phyloP scores from a whole-genome alignment of 1,284 basidiomycete genomes.

The Chalciporus sp. region DNA sequence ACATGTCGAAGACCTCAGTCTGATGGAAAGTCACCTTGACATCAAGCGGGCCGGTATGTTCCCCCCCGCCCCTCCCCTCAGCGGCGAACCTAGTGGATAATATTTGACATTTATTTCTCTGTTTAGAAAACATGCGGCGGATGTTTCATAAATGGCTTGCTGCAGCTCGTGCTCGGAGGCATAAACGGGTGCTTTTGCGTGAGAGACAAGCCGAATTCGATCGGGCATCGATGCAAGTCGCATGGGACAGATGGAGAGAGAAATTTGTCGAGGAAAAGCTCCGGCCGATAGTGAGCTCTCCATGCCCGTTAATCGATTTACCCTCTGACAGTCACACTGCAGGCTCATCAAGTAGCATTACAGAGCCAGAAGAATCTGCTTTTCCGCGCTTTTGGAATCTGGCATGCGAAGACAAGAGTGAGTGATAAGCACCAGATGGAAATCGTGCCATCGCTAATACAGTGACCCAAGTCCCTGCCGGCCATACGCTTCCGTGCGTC shows the following conservation, averaged over 20 bases:
- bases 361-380: constrained; percentile 61
- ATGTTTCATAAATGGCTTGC: constrained; percentile 73
- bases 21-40: constrained; percentile 80
- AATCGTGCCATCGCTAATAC: constrained; percentile 17
- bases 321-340: constrained; percentile 8
- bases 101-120: constrained; percentile 1
- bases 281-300: constrained; percentile 57
- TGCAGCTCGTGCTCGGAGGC: constrained; percentile 55
- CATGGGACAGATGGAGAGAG: constrained; percentile 80
- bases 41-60: constrained; percentile 71
- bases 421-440: constrained; percentile 17
- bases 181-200: constrained; percentile 57
- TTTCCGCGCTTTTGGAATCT: constrained; percentile 67
- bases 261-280: constrained; percentile 63
- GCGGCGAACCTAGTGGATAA: not conserved
- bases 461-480: constrained; percentile 60
- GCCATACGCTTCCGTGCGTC: constrained; percentile 72
- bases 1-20: constrained; percentile 67
- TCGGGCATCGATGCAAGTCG: constrained; percentile 46
- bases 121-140: constrained; percentile 63
- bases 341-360: constrained; percentile 64
- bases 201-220: constrained; percentile 66
- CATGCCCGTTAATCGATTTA: not conserved
- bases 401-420: constrained; percentile 75
- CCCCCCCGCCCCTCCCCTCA: not conserved